phyloP scores from a whole-genome alignment of 805 yeast genomes.

The Myxozyma kluyveri region DNA sequence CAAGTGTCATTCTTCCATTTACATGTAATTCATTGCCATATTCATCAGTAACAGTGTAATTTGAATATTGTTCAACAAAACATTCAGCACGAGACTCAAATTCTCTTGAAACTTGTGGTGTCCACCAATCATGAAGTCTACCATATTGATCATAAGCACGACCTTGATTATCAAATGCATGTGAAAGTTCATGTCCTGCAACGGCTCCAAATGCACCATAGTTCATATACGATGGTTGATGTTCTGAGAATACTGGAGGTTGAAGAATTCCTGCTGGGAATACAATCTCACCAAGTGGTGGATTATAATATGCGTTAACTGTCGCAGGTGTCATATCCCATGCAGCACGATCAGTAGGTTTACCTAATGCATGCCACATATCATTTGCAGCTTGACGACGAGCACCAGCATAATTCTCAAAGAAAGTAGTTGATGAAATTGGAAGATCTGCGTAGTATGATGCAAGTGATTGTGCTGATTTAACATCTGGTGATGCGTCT shows the following conservation, averaged over 20 bases:
- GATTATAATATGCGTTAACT: slow-evolving; percentile 31
- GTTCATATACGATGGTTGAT: slow-evolving; percentile 28
- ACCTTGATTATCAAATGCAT: slow-evolving; percentile 30
- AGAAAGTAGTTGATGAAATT: slow-evolving; percentile 17
- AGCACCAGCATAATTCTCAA: slow-evolving; percentile 27
- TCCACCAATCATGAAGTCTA: slow-evolving; percentile 29
- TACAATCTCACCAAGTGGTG: slow-evolving; percentile 29
- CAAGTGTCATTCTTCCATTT: slow-evolving; percentile 28
- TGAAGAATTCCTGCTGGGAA: slow-evolving; percentile 31
- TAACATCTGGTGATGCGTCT: slow-evolving; percentile 20
- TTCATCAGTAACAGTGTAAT: slow-evolving; percentile 27
- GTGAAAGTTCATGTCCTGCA: slow-evolving; percentile 31
- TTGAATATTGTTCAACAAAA: slow-evolving; percentile 28
- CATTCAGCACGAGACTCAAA: slow-evolving; percentile 28
- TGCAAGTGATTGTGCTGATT: slow-evolving; percentile 23
- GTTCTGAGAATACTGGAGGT: slow-evolving; percentile 28
- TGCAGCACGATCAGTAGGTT: slow-evolving; percentile 26
- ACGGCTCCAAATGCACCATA: slow-evolving; percentile 31
- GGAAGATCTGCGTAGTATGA: slow-evolving; percentile 21
- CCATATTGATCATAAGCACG: slow-evolving; percentile 28
- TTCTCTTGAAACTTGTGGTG: slow-evolving; percentile 20
- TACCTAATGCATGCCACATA: slow-evolving; percentile 23
- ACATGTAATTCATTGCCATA: slow-evolving; percentile 25
- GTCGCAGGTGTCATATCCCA: slow-evolving; percentile 31
- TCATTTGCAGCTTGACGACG: slow-evolving; percentile 24